A percentile compares a stretch with the other conserved stretches of the same genome.
phyloP scores from a whole-genome alignment of 768 basidiomycete species.

The Suillus luteus region DNA sequence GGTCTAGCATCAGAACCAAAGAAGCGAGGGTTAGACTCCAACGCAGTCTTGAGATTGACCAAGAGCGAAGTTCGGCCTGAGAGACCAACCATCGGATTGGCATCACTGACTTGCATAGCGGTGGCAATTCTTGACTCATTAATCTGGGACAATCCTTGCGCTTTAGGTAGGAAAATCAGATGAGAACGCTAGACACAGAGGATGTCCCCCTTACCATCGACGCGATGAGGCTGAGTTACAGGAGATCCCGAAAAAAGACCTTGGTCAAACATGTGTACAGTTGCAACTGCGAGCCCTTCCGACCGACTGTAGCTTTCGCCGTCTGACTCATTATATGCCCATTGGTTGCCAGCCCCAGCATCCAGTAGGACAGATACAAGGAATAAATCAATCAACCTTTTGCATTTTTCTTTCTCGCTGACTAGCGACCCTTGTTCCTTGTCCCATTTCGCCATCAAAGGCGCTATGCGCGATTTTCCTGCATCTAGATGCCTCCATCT shows the following conservation, averaged over 20 bases:
- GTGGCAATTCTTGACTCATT: constrained; percentile 57
- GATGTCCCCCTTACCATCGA: constrained; percentile 61
- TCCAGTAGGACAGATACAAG: constrained; percentile 90
- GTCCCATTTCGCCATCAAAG: constrained; percentile 61
- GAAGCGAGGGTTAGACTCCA: constrained; percentile 61
- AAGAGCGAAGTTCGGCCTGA: constrained; percentile 84
- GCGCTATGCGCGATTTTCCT: constrained; percentile 61
- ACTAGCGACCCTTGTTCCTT: constrained; percentile 38
- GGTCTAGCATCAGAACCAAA: constrained; percentile 79
- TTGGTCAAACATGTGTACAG: constrained; percentile 82
- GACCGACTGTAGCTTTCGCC: constrained; percentile 61
- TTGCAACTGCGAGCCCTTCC: constrained; percentile 88
- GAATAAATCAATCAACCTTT: constrained; percentile 86
- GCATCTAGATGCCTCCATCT: constrained; percentile 89
- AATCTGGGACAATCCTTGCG: constrained; percentile 66
- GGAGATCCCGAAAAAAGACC: constrained; percentile 78
- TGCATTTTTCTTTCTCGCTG: constrained; percentile 59
- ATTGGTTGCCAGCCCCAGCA: constrained; percentile 85
- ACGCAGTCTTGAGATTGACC: constrained; percentile 68
- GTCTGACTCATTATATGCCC: constrained; percentile 70
- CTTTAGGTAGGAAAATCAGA: constrained; percentile 39
- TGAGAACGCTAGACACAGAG: not conserved
- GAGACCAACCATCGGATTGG: constrained; percentile 89
- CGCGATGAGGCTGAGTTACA: constrained; percentile 60
- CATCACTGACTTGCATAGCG: constrained; percentile 76